Conservation (phyloP, 176 grass and related monocot species). For the Cymbopogon citratus region DNA sequence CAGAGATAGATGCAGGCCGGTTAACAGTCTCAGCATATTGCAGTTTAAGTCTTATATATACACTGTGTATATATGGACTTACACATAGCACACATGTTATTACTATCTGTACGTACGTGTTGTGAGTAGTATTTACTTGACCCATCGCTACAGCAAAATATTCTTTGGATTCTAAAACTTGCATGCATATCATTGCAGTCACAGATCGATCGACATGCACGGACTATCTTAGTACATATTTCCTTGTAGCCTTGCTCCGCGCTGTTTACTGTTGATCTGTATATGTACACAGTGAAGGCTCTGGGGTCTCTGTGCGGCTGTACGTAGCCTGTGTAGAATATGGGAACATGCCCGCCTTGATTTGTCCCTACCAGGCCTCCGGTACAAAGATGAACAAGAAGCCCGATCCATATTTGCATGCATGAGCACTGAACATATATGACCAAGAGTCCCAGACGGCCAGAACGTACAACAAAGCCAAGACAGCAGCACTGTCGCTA, state of each 20-base stretch:
- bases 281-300: not conserved
- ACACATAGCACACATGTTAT: not conserved
- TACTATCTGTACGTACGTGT: too few species aligned
- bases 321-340: not conserved
- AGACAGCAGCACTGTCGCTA: too few species aligned
- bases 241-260: constrained; percentile 10
- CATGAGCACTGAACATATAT: not conserved
- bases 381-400: not conserved
- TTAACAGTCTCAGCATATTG: too few species aligned
- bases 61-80: too few species aligned
- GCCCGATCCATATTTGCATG: constrained; percentile 23
- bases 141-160: not conserved
- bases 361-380: constrained; percentile 24
- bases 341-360: constrained; percentile 20
- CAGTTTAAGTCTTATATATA: too few species aligned
- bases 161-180: not conserved
- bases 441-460: not conserved
- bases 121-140: not conserved
- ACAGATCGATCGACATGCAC: not conserved
- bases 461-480: not conserved
- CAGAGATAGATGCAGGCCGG: constrained; percentile 20
- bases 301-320: constrained; percentile 1
- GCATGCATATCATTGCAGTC: not conserved
- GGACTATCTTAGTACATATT: constrained; percentile 17
- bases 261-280: not conserved